These are phyloP conservation scores for Arthrobotrys pseudoclavata DNA, from an alignment of 2,329 filamentous ascomycete genomes.

Conservation along the genomic window DNA sequence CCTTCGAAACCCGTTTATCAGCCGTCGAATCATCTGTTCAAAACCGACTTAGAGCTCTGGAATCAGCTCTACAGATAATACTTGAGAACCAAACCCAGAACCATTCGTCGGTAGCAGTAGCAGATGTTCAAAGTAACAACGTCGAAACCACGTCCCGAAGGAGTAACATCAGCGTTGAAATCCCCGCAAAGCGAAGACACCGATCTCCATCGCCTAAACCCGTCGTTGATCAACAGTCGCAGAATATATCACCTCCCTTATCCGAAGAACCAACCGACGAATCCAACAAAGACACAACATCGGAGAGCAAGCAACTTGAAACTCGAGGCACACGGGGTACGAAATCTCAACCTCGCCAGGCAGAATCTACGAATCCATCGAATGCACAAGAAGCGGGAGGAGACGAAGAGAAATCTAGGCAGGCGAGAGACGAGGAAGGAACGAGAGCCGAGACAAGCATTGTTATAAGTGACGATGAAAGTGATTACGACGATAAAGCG, in stretches of 20 bases:
- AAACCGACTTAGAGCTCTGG: conserved; percentile 29
- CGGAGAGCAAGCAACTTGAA: conserved; percentile 1
- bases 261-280: conserved; percentile 39
- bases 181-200: conserved; percentile 31
- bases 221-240: background rate
- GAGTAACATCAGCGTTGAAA: conserved; percentile 42
- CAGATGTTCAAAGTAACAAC: background rate
- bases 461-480: conserved; percentile 48
- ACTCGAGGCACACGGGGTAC: background rate
- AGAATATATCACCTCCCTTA: conserved; percentile 51
- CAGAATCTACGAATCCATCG: conserved; percentile 24
- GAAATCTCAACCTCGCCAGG: conserved; percentile 57
- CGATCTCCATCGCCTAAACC: conserved; percentile 10
- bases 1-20: conserved; percentile 12
- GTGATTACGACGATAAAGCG: conserved; percentile 24
- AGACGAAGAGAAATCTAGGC: conserved; percentile 5
- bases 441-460: conserved; percentile 16
- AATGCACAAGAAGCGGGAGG: conserved; percentile 23
- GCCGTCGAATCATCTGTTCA: conserved; percentile 41
- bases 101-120: background rate
- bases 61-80: conserved; percentile 41
- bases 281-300: conserved; percentile 17
- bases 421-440: conserved; percentile 8
- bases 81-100: conserved; percentile 40
- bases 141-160: conserved; percentile 6